A percentile compares a stretch with the other conserved stretches of the same genome.
These are phyloP conservation scores for Penicillium goetzii DNA, from an alignment of 495 filamentous ascomycete genomes.

Conservation along the genomic window DNA sequence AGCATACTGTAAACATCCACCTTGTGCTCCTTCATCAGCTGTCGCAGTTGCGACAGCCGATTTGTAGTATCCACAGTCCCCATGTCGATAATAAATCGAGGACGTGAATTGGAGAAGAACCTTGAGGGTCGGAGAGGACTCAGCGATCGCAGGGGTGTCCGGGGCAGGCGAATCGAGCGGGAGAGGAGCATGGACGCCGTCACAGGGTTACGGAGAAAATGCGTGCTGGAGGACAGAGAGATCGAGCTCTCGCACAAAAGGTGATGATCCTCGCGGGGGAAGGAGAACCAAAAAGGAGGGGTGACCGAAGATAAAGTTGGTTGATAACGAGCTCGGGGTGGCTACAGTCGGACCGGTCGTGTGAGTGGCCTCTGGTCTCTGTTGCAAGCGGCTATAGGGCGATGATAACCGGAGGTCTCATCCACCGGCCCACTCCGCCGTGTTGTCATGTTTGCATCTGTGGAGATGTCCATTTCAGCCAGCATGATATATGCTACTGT, in stretches of 20 bases:
- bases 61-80: slow-evolving; percentile 79
- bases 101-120: slow-evolving; percentile 44
- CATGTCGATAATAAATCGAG: slow-evolving; percentile 64
- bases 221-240: not conserved
- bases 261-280: not conserved
- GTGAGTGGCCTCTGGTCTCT: slow-evolving; percentile 18
- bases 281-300: slow-evolving; percentile 2
- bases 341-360: slow-evolving; percentile 19
- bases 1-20: slow-evolving; percentile 93
- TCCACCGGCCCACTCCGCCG: slow-evolving; percentile 21
- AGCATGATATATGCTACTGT: not conserved
- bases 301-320: slow-evolving; percentile 16
- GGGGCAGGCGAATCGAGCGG: slow-evolving; percentile 40
- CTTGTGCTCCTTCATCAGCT: slow-evolving; percentile 85
- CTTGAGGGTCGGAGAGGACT: slow-evolving; percentile 36
- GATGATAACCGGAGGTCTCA: slow-evolving; percentile 11
- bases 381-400: slow-evolving; percentile 9
- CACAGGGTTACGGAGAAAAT: not conserved
- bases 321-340: slow-evolving; percentile 21
- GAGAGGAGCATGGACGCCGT: slow-evolving; percentile 48
- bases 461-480: not conserved
- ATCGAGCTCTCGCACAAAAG: not conserved
- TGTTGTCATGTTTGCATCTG: slow-evolving; percentile 26
- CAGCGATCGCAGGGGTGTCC: slow-evolving; percentile 41
- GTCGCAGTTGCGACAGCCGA: slow-evolving; percentile 74